Evolutionary conservation across 2,329 filamentous ascomycete genomes (phyloP), one percentile per base, ranked within the genome.

Genomic region (Clarireedia paspali): DNA sequence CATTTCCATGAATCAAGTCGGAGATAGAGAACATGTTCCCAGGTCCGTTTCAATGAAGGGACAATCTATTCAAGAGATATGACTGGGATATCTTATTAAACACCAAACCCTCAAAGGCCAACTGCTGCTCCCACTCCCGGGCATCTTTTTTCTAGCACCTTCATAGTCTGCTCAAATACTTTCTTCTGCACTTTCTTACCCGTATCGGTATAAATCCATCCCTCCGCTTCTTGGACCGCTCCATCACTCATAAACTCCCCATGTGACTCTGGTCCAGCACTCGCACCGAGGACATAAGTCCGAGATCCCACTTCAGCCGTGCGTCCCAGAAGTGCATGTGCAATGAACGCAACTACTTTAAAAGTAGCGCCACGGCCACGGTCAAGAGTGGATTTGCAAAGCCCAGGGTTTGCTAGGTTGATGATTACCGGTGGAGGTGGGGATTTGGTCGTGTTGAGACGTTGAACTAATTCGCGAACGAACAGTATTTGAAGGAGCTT

Each of bases 141-240:
- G 27, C 27, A 30, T 30, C 7, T 30, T 30, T 30, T 30, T 30
- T 30, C 27, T 30, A 30, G 27, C 27, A 30, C 27, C 27, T 30
- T 30, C 27, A 30, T 30, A 30, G 27, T 54, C 27, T 30, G 27
- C 27, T 30, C 27, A 30, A 30, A 77, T 2, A 74, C 63, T 53
- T 65, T 70, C 47, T 64, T 63, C 55, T 71, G 71, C 70, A 46
- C 57, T 53, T 63, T 52, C 36, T 64, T 61, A 0, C 74, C 75
- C 20, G 72, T 67, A 5, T 69, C 62, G 0, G 71, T 70, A 42
- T 62, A 44, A 15, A 70, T 70, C 56, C 64, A 70, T 0, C 50
- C 36, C 67, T 70, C 10, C 24, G 34, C 47, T 36, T 34, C 23
- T 14, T 14, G 26, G 12, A 47, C 9, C 30, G 26, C 20, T 26